These are phyloP conservation scores for Xylaria scruposa DNA, from an alignment of 495 filamentous ascomycete species.

Conservation along the genomic window DNA sequence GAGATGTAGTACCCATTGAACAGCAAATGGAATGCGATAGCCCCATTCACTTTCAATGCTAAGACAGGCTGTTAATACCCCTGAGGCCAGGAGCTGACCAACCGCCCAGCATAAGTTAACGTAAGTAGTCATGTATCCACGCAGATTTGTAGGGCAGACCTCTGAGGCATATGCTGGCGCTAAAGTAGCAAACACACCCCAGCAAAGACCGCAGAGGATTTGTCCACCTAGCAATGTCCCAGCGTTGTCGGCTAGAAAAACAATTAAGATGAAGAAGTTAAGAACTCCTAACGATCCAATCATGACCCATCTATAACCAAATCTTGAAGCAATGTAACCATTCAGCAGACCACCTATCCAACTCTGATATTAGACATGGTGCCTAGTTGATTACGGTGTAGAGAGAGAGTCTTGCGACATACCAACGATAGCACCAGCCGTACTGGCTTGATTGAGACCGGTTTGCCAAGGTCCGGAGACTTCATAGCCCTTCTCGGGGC, in stretches of 20 bases:
- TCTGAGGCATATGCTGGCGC: slow-evolving; percentile 61
- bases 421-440: slow-evolving; percentile 41
- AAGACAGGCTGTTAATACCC: slow-evolving; percentile 60
- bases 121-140: slow-evolving; percentile 71
- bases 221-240: slow-evolving; percentile 66
- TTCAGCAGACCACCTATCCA: slow-evolving; percentile 47
- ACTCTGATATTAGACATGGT: slow-evolving; percentile 1
- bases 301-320: slow-evolving; percentile 54
- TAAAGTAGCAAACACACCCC: slow-evolving; percentile 62
- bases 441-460: slow-evolving; percentile 39
- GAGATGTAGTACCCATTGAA: slow-evolving; percentile 55
- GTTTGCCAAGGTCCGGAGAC: slow-evolving; percentile 41
- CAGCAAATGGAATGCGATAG: slow-evolving; percentile 69
- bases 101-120: slow-evolving; percentile 76
- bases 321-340: slow-evolving; percentile 55
- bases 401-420: slow-evolving; percentile 23
- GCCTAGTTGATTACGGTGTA: not conserved
- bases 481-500: slow-evolving; percentile 33
- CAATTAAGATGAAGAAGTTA: slow-evolving; percentile 58
- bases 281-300: slow-evolving; percentile 51
- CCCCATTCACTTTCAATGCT: slow-evolving; percentile 70
- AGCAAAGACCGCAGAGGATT: slow-evolving; percentile 70
- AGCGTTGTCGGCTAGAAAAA: slow-evolving; percentile 65
- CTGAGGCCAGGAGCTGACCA: slow-evolving; percentile 68
- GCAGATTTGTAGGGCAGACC: slow-evolving; percentile 65